These are phyloP conservation scores for Closterium sp. DNA, from an alignment of 139 green algal genomes.

Conservation along the genomic window DNA sequence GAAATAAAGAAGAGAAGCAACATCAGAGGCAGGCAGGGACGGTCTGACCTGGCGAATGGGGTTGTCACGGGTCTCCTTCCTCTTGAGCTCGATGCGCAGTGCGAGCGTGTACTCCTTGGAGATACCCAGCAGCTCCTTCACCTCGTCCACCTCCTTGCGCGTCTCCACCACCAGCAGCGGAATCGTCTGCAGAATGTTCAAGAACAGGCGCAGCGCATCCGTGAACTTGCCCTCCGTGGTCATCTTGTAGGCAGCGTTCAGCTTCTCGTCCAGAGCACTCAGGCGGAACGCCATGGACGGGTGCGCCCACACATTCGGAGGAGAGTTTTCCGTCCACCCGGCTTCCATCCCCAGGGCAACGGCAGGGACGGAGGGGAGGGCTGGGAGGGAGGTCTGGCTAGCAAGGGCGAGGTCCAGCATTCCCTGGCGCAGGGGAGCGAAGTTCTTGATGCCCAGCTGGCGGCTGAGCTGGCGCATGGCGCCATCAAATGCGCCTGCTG, in stretches of 20 bases:
- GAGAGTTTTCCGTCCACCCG: slow-evolving; percentile 57
- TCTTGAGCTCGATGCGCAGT: slow-evolving; percentile 85
- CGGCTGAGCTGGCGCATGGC: slow-evolving; percentile 92
- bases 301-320: slow-evolving; percentile 59
- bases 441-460: slow-evolving; percentile 87
- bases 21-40: not conserved
- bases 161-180: slow-evolving; percentile 87
- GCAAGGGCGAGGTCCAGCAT: slow-evolving; percentile 82
- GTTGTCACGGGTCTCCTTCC: slow-evolving; percentile 74
- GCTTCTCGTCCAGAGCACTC: slow-evolving; percentile 60
- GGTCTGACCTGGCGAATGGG: not conserved
- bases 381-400: slow-evolving; percentile 67
- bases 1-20: not conserved
- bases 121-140: slow-evolving; percentile 94
- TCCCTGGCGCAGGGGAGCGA: slow-evolving; percentile 82
- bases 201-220: slow-evolving; percentile 84
- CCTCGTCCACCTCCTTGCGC: slow-evolving; percentile 83
- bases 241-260: slow-evolving; percentile 81
- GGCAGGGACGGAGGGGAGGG: slow-evolving; percentile 63
- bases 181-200: slow-evolving; percentile 80
- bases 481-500: slow-evolving; percentile 80
- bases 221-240: slow-evolving; percentile 98
- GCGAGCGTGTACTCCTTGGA: slow-evolving; percentile 89
- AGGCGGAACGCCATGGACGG: slow-evolving; percentile 80
- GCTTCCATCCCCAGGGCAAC: slow-evolving; percentile 73